Evolutionary conservation across 2,329 filamentous ascomycete species (phyloP).

Genomic region (Shiraia bambusicola): DNA sequence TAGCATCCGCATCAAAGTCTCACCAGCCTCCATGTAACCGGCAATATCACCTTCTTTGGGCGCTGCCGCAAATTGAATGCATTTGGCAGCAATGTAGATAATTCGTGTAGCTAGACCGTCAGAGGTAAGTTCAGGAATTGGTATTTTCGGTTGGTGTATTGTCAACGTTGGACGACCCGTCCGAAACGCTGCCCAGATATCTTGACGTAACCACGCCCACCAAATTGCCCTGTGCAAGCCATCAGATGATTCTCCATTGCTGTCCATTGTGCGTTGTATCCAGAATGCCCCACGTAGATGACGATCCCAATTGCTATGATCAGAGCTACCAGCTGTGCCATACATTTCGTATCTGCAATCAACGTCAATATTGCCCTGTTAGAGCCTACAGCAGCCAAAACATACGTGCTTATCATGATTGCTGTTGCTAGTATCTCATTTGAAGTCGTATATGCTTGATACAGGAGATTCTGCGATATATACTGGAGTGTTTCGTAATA

Average conservation of each 20-base stretch:
- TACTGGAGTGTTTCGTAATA: conserved; percentile 66
- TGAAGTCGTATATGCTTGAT: conserved; percentile 59
- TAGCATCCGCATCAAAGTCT: conserved; percentile 51
- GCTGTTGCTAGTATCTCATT: conserved; percentile 61
- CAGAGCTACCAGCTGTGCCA: conserved; percentile 50
- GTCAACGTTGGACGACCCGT: conserved; percentile 58
- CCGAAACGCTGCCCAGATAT: conserved; percentile 64
- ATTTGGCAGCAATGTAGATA: conserved; percentile 58
- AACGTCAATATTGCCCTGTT: too few species aligned
- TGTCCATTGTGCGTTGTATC: conserved; percentile 62
- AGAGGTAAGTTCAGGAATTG: conserved; percentile 50
- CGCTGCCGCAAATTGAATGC: conserved; percentile 59
- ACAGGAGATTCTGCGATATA: conserved; percentile 60
- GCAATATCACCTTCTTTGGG: conserved; percentile 46
- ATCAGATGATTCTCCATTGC: conserved; percentile 57
- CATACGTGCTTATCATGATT: conserved; percentile 62
- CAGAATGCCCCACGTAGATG: conserved; percentile 66
- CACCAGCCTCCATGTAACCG: conserved; percentile 47
- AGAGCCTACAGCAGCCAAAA: too few species aligned
- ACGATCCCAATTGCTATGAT: conserved; percentile 58
- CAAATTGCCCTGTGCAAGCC: conserved; percentile 61
- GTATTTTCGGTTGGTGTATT: conserved; percentile 58
- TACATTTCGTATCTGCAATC: conserved; percentile 51
- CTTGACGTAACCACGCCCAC: conserved; percentile 67
- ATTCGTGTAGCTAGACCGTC: conserved; percentile 57